These are phyloP conservation scores for Pleurotus tuoliensis DNA, from an alignment of 768 basidiomycete species.

Conservation along the genomic window DNA sequence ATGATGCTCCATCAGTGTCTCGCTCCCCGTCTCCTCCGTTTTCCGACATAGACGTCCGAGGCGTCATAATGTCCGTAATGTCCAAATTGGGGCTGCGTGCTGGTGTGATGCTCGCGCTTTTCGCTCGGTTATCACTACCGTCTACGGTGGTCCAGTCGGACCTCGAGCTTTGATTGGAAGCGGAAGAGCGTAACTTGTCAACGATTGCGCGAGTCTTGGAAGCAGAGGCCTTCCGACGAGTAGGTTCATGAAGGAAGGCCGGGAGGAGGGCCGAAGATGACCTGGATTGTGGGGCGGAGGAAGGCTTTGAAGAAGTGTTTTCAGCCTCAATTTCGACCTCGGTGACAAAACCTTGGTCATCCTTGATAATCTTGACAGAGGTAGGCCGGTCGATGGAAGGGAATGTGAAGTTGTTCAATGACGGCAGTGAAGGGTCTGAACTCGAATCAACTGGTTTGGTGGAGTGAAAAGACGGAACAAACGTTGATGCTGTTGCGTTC, in stretches of 20 bases:
- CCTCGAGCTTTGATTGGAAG: conserved; percentile 12
- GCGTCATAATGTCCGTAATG: conserved; percentile 21
- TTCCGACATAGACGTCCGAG: conserved; percentile 35
- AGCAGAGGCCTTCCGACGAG: conserved; percentile 34
- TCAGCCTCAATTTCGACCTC: conserved; percentile 28
- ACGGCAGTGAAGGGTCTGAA: conserved; percentile 13
- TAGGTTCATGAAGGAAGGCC: conserved; percentile 42
- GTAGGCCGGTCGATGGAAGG: conserved; percentile 42
- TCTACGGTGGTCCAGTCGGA: neutral
- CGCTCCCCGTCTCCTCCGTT: conserved; percentile 29
- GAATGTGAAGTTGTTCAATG: conserved; percentile 40
- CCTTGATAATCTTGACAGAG: conserved; percentile 42
- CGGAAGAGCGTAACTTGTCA: conserved; percentile 45
- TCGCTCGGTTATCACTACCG: conserved; percentile 7
- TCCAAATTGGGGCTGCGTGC: conserved; percentile 21
- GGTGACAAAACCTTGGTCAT: conserved; percentile 49
- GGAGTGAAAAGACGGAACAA: conserved; percentile 33
- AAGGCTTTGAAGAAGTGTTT: conserved; percentile 17
- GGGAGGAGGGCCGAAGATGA: conserved; percentile 38
- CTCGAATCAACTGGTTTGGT: conserved; percentile 20
- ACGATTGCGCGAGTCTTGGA: conserved; percentile 61
- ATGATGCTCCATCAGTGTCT: conserved; percentile 22
- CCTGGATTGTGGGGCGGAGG: conserved; percentile 23
- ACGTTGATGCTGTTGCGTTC: conserved; percentile 42
- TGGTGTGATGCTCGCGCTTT: conserved; percentile 29